Conservation (phyloP, 2,329 filamentous ascomycete genomes). For the Aaosphaeria arxii region DNA sequence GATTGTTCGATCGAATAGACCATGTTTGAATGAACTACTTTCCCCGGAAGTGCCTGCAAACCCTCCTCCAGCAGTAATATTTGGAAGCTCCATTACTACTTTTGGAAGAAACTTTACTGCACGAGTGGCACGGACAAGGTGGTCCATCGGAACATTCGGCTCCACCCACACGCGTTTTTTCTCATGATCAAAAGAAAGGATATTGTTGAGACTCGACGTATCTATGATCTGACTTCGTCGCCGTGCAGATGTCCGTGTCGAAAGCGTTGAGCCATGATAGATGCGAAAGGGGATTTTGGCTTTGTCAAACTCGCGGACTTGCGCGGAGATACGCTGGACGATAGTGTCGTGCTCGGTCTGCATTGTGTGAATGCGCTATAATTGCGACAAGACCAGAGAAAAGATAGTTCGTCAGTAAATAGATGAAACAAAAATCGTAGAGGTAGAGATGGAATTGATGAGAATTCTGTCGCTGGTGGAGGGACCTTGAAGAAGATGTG, state of each 20-base stretch:
- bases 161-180: constrained; percentile 55
- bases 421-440: no score
- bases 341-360: constrained; percentile 14
- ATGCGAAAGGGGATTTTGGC: constrained; percentile 34
- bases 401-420: no score
- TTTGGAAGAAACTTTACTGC: constrained; percentile 56
- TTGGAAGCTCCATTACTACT: constrained; percentile 70
- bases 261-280: constrained; percentile 57
- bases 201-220: constrained; percentile 48
- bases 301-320: constrained; percentile 43
- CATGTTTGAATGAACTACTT: constrained; percentile 64
- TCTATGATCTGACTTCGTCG: constrained; percentile 45
- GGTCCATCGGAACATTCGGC: constrained; percentile 68
- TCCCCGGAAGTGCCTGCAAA: constrained; percentile 67
- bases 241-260: constrained; percentile 45
- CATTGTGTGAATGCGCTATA: no score
- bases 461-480: no score
- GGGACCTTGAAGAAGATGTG: no score
- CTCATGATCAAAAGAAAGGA: constrained; percentile 43
- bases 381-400: no score
- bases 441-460: no score
- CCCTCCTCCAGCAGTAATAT: constrained; percentile 66
- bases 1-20: constrained; percentile 64
- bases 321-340: constrained; percentile 21
- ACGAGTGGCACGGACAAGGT: constrained; percentile 57